These are phyloP conservation scores for Sabuloglossum arenarium DNA, from an alignment of 495 filamentous ascomycete genomes.

Conservation along the genomic window DNA sequence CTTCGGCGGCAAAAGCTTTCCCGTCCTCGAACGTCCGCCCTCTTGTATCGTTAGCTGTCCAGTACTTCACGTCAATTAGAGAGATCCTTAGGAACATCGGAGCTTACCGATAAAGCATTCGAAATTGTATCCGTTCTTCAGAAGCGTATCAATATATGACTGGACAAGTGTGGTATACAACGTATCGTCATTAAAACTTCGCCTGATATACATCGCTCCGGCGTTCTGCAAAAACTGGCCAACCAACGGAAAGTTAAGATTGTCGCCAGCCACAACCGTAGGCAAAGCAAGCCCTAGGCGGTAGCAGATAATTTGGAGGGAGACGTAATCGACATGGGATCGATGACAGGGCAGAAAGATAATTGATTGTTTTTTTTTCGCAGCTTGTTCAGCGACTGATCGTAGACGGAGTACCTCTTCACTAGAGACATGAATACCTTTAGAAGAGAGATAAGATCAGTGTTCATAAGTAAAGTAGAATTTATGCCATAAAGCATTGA, in stretches of 20 bases:
- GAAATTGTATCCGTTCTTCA: slow-evolving; percentile 80
- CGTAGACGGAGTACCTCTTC: slow-evolving; percentile 74
- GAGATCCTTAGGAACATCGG: background rate
- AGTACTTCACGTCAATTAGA: background rate
- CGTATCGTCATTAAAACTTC: slow-evolving; percentile 80
- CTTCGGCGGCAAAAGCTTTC: slow-evolving; percentile 82
- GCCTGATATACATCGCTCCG: slow-evolving; percentile 87
- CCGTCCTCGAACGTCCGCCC: slow-evolving; percentile 76
- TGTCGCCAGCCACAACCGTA: slow-evolving; percentile 89
- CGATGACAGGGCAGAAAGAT: slow-evolving; percentile 90
- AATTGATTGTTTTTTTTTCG: slow-evolving; percentile 76
- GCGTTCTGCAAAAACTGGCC: slow-evolving; percentile 87
- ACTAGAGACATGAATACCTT: slow-evolving; percentile 81
- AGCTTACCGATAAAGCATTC: slow-evolving; percentile 62
- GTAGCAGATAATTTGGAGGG: slow-evolving; percentile 84
- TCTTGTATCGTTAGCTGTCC: slow-evolving; percentile 23
- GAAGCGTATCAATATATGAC: slow-evolving; percentile 80
- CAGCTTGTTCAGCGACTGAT: slow-evolving; percentile 60
- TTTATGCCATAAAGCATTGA: background rate
- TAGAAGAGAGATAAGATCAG: background rate
- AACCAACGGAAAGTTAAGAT: slow-evolving; percentile 80
- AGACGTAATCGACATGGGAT: slow-evolving; percentile 90
- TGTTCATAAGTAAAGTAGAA: background rate
- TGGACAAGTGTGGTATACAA: slow-evolving; percentile 84
- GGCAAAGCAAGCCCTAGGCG: slow-evolving; percentile 73